Evolutionary conservation across 2,329 filamentous ascomycete genomes (phyloP), one percentile per base, ranked within the genome.

Genomic region (Cryphonectria radicalis): DNA sequence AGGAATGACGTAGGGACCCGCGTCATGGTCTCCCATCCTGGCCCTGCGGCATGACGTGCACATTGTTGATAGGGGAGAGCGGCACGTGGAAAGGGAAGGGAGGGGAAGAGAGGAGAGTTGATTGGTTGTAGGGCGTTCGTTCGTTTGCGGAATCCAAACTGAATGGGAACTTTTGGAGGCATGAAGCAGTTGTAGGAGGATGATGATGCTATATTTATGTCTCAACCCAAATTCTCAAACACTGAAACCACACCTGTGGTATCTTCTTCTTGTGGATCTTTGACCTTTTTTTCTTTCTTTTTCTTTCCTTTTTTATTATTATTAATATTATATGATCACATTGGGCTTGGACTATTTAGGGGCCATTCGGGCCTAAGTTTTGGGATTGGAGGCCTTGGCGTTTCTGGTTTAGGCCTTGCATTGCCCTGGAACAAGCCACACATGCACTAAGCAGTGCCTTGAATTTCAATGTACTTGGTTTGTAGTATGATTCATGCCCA

Each of bases 1-100:
- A 8, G 22, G 4, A 32, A 69, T 69, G 67, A 69, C 67, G 67
- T 69, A 69, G 46, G 11, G 67, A 55, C 22, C 60, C 43, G 67
- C 67, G 67, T 69, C 67, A 69, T 69, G 50, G 60, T 22, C n/a
- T 8, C 6, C 19, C 60, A 42, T 63, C 35, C n/a, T 35, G 28
- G 60, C 35, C 35, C 22, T 63, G 60, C 35, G 60, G 25, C 35
- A 63, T 63, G 60, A 63, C 60, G 60, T 63, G 60, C 60, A 63
- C 60, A 42, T 25, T 42, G 25, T 32, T 59, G 25, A 32, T 59
- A 19, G 25, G 55, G 55, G 25, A 19, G 55, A 35, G 32, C 32
- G 14, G 25, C n/a, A 59, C 25, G 53, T 25, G 53, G 53, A n/a
- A n/a, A n/a, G 53, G 53, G 53, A 28, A n/a, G 53, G 25, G 19